Conservation (phyloP, 1,284 basidiomycete genomes). For the Apiotrichum siamense region DNA sequence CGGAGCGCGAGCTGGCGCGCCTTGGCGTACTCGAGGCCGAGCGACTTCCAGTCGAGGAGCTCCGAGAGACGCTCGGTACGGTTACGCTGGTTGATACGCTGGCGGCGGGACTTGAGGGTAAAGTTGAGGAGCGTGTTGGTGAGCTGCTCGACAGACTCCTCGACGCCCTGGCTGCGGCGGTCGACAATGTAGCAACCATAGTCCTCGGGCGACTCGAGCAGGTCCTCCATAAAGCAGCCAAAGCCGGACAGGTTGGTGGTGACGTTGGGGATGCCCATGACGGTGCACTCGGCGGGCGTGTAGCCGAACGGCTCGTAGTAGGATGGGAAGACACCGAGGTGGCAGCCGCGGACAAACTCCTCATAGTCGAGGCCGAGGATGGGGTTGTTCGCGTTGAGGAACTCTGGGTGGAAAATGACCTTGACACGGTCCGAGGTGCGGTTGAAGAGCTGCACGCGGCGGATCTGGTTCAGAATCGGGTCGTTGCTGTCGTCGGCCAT, state of each 20-base stretch:
- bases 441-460: constrained; percentile 90
- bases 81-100: constrained; percentile 97
- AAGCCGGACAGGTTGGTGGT: constrained; percentile 97
- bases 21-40: constrained; percentile 95
- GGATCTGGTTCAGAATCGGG: constrained; percentile 90
- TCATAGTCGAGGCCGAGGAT: constrained; percentile 96
- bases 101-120: constrained; percentile 80
- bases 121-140: constrained; percentile 69
- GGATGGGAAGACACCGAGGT: constrained; percentile 94
- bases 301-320: constrained; percentile 58
- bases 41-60: constrained; percentile 94
- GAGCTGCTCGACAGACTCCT: constrained; percentile 75
- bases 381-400: constrained; percentile 95
- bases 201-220: constrained; percentile 77
- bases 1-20: constrained; percentile 85
- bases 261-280: constrained; percentile 94
- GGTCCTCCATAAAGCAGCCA: constrained; percentile 97
- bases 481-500: constrained; percentile 90
- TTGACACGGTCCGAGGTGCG: constrained; percentile 76
- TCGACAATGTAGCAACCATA: constrained; percentile 93
- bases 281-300: constrained; percentile 57
- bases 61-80: constrained; percentile 89
- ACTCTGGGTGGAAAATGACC: constrained; percentile 97
- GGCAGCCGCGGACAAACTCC: constrained; percentile 96
- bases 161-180: constrained; percentile 78